Percentiles rank a stretch among this genome's conserved stretches.
phyloP scores from a whole-genome alignment of 352 stramenopile genomes.

The Phytophthora kernoviae region DNA sequence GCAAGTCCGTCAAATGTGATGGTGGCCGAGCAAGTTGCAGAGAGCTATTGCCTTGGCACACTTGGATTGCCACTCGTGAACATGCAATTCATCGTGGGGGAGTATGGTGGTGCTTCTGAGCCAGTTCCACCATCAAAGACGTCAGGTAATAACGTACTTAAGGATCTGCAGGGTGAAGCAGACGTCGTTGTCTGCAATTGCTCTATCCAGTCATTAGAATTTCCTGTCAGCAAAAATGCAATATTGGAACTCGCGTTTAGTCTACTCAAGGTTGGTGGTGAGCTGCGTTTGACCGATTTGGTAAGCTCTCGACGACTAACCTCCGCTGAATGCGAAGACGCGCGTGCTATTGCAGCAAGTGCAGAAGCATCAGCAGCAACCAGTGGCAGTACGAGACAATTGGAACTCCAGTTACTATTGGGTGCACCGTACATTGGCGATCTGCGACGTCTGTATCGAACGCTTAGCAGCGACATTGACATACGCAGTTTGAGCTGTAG shows the following conservation, averaged over 20 bases:
- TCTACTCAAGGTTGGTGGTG: slow-evolving; percentile 52
- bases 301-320: slow-evolving; percentile 37
- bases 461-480: slow-evolving; percentile 23
- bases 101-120: slow-evolving; percentile 10
- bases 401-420: slow-evolving; percentile 29
- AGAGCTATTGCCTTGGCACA: slow-evolving; percentile 22
- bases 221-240: slow-evolving; percentile 27
- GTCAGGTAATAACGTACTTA: slow-evolving; percentile 8
- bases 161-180: slow-evolving; percentile 12
- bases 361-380: not conserved
- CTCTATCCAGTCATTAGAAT: slow-evolving; percentile 41
- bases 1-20: slow-evolving; percentile 19
- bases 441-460: slow-evolving; percentile 45
- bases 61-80: slow-evolving; percentile 39
- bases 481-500: slow-evolving; percentile 22
- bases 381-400: slow-evolving; percentile 3
- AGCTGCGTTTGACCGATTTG: slow-evolving; percentile 41
- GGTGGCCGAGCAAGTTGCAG: slow-evolving; percentile 19
- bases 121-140: slow-evolving; percentile 1
- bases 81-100: slow-evolving; percentile 37
- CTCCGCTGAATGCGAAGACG: slow-evolving; percentile 21
- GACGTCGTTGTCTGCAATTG: slow-evolving; percentile 58
- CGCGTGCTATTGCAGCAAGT: slow-evolving; percentile 15
- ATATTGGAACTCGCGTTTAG: slow-evolving; percentile 38
- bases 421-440: slow-evolving; percentile 49